A percentile compares a stretch with the other conserved stretches of the same genome.
Evolutionary conservation across 73 alveolate species (phyloP).

Genomic region (Stentor roeselii): DNA sequence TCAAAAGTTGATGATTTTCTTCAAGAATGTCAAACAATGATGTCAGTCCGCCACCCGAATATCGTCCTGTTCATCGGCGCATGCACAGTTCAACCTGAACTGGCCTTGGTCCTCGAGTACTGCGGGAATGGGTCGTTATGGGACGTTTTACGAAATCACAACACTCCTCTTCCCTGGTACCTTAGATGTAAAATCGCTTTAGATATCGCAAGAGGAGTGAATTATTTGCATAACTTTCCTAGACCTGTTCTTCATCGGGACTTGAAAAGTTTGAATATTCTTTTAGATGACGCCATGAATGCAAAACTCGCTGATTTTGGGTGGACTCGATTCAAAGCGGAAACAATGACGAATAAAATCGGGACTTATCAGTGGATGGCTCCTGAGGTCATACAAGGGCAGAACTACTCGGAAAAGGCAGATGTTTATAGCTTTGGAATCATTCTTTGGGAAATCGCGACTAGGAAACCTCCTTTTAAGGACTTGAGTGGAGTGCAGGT

Average conservation of each 20-base stretch:
- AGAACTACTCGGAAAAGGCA: constrained; percentile 94
- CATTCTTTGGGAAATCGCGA: constrained; percentile 97
- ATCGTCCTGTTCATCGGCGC: constrained; percentile 97
- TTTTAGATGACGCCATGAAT: constrained; percentile 89
- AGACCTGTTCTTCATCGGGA: constrained; percentile 97
- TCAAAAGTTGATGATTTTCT: constrained; percentile 90
- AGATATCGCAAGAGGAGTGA: constrained; percentile 96
- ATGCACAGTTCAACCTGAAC: constrained; percentile 93
- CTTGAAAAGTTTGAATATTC: constrained; percentile 91
- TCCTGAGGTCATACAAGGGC: constrained; percentile 97
- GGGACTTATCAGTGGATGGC: constrained; percentile 99
- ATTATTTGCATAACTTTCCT: constrained; percentile 90
- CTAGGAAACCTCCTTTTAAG: constrained; percentile 97
- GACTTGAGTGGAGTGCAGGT: constrained; percentile 93
- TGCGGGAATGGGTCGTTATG: constrained; percentile 95
- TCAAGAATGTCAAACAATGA: constrained; percentile 96
- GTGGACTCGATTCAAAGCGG: constrained; percentile 91
- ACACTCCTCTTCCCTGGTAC: constrained; percentile 80
- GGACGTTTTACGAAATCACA: constrained; percentile 85
- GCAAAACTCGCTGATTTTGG: constrained; percentile 99
- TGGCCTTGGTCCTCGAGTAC: constrained; percentile 88
- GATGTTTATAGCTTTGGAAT: constrained; percentile 99
- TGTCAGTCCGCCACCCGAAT: constrained; percentile 96
- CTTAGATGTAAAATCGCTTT: constrained; percentile 91
- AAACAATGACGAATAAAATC: constrained; percentile 95